phyloP scores from a whole-genome alignment of 2,329 filamentous ascomycete species.

The Bimuria novae-zelandiae region DNA sequence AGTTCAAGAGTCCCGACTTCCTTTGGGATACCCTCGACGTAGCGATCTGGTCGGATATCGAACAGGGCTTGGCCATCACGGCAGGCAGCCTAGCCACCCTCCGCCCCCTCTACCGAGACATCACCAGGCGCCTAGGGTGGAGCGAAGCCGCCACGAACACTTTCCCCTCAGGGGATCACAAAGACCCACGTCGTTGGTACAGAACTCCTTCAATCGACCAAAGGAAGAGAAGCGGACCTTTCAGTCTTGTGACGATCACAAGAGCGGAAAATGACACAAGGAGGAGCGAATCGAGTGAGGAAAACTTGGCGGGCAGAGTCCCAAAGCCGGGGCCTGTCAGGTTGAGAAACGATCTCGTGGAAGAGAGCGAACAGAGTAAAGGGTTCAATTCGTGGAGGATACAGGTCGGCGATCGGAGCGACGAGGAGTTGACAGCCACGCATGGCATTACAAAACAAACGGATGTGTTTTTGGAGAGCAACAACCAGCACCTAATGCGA shows the following conservation, averaged over 20 bases:
- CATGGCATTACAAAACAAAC: conserved; percentile 34
- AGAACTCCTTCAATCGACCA: conserved; percentile 27
- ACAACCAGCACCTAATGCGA: background rate
- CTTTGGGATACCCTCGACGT: conserved; percentile 44
- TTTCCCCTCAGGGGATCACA: conserved; percentile 15
- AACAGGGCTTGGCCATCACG: conserved; percentile 45
- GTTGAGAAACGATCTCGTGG: conserved; percentile 33
- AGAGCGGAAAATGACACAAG: conserved; percentile 22
- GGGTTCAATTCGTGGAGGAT: conserved; percentile 37
- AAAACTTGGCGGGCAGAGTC: conserved; percentile 27
- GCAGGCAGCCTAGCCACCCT: conserved; percentile 44
- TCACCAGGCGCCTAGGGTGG: conserved; percentile 29
- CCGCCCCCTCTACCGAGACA: conserved; percentile 39
- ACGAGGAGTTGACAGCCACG: conserved; percentile 27
- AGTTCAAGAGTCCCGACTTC: conserved; percentile 42
- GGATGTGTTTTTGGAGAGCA: conserved; percentile 27
- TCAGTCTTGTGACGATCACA: conserved; percentile 30
- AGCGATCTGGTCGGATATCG: conserved; percentile 45
- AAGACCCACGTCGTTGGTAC: conserved; percentile 9
- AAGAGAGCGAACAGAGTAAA: conserved; percentile 21
- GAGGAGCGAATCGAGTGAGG: conserved; percentile 19
- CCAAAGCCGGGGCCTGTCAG: conserved; percentile 29
- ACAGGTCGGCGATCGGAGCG: conserved; percentile 30
- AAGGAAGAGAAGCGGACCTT: conserved; percentile 24
- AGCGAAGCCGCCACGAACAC: conserved; percentile 19